phyloP scores from a whole-genome alignment of 352 stramenopile species.

The Phytopythium mirpurense region DNA sequence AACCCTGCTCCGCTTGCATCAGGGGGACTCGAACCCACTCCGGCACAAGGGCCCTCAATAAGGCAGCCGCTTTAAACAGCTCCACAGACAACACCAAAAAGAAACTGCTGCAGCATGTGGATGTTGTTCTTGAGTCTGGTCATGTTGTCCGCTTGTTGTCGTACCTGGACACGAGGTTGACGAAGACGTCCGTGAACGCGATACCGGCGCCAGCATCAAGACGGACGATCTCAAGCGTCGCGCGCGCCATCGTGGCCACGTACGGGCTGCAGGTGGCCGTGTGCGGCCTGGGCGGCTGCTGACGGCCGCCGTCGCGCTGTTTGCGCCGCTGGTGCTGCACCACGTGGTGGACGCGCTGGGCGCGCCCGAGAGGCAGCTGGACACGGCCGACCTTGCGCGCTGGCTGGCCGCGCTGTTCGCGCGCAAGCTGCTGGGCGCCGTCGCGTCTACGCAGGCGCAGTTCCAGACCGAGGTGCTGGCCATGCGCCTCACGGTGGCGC shows the following conservation, averaged over 20 bases:
- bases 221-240: no score
- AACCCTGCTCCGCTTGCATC: not conserved
- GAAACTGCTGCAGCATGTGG: no score
- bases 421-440: conserved; percentile 22
- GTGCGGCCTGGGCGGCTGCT: no score
- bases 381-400: conserved; percentile 11
- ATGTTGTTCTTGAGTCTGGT: no score
- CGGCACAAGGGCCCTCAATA: not conserved
- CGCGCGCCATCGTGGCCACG: no score
- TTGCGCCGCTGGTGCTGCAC: conserved; percentile 27
- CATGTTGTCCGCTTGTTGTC: no score
- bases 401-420: conserved; percentile 46
- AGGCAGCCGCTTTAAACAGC: not conserved
- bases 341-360: conserved; percentile 35
- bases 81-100: not conserved
- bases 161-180: no score
- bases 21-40: conserved; percentile 2
- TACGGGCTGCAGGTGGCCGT: no score
- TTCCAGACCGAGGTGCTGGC: conserved; percentile 24
- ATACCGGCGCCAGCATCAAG: no score
- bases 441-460: conserved; percentile 17
- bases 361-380: conserved; percentile 1
- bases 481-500: conserved; percentile 22
- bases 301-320: conserved; percentile 16
- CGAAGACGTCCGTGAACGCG: no score